Evolutionary conservation across 441 rosid species (phyloP), one percentile per base, ranked within the genome.

Genomic region (Corymbia calophylla): DNA sequence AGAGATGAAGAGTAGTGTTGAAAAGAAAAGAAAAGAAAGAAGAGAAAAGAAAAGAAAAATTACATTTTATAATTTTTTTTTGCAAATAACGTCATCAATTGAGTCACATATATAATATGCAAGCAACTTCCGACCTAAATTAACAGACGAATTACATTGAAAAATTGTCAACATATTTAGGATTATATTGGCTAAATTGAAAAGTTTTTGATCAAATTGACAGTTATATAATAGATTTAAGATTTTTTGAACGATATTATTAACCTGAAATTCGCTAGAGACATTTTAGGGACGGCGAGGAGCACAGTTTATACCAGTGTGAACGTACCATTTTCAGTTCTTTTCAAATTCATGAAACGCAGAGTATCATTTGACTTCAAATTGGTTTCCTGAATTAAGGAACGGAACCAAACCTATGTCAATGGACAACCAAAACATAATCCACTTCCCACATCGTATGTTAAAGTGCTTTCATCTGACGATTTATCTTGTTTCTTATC

Each of bases 111-210:
- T 12, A 0, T 39, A 11, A 11, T 6, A 73, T 25, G 5, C 5
- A 1, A 0, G n/a, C 1, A 0, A 25, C 23, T 73, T 39, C 7
- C 5, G 4, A 0, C 3, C 17, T 21, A 39, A 21, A 23, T 73
- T 73, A 9, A 13, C 3, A 2, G 3, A 12, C 1, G 0, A 2
- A 39, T 13, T 73, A 6, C 8, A 73, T 39, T 77, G 9, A 23
- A 77, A 39, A 77, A 39, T 8, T 0, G 2, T 77, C 8, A 73
- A 77, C 47, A 73, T 6, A 39, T 6, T 21, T 1, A 35, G 14
- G 2, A 7, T 0, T 11, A 77, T 4, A 44, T 11, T 12, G 1
- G 2, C 3, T 16, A 44, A 39, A 21, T 2, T 73, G 9, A 2
- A 3, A 77, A 39, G 2, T 77, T 39, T 6, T 11, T 2, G 5